Percentiles rank a stretch among this genome's conserved stretches.
Evolutionary conservation across 2,329 filamentous ascomycete genomes (phyloP).

Genomic region (Fusarium buharicum): DNA sequence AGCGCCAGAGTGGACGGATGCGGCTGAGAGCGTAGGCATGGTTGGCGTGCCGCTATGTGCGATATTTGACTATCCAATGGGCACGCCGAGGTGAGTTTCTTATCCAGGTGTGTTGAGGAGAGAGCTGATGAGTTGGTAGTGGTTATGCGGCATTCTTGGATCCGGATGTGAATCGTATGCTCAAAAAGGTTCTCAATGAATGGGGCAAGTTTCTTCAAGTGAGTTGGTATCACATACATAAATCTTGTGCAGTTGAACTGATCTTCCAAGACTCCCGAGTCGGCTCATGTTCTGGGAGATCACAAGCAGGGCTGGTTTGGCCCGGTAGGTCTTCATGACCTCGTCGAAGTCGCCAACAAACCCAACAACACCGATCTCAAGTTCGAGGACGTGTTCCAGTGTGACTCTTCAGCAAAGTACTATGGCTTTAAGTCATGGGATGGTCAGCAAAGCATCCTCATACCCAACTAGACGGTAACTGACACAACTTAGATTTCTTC

Average conservation of each 20-base stretch:
- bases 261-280: slow-evolving; percentile 58
- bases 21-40: slow-evolving; percentile 61
- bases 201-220: slow-evolving; percentile 67
- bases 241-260: neutral
- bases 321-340: slow-evolving; percentile 56
- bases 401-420: slow-evolving; percentile 63
- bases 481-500: slow-evolving; percentile 64
- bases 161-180: slow-evolving; percentile 63
- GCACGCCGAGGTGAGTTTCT: slow-evolving; percentile 57
- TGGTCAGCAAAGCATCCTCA: slow-evolving; percentile 49
- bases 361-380: slow-evolving; percentile 54
- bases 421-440: slow-evolving; percentile 76
- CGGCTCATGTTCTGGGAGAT: slow-evolving; percentile 60
- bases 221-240: slow-evolving; percentile 2
- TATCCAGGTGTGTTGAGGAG: neutral
- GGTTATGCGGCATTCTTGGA: slow-evolving; percentile 66
- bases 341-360: slow-evolving; percentile 63
- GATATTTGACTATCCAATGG: slow-evolving; percentile 67
- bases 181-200: slow-evolving; percentile 65
- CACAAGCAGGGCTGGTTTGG: slow-evolving; percentile 66
- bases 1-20: slow-evolving; percentile 64
- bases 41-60: slow-evolving; percentile 65
- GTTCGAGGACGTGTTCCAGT: slow-evolving; percentile 71
- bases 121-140: slow-evolving; percentile 22
- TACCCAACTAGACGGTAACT: neutral